Evolutionary conservation across 352 stramenopile species (phyloP), one percentile per base, ranked within the genome.

Genomic region (Pythium chondricola): DNA sequence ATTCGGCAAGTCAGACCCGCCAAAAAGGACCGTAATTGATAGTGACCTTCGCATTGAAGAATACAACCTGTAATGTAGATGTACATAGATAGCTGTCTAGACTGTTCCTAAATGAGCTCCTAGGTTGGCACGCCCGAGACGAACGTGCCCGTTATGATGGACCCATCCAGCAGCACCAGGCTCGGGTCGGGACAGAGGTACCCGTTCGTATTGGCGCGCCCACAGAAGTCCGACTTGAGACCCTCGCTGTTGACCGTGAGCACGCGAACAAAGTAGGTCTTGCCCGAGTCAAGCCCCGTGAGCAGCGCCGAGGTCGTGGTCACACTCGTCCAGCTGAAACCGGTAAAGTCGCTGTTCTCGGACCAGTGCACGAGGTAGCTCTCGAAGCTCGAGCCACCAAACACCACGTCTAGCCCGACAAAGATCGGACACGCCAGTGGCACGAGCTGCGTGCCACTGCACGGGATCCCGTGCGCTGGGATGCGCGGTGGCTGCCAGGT

Each of bases 331-430:
- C 90, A 90, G 33, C 78, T 81, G 17, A 69, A 66, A 45, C 80
- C 76, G 18, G 74, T 79, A 44, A 97, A 95, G 27, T 72, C 65
- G 30, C 60, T 79, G 16, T 56, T 72, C 13, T 62, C 61, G 0
- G 73, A 65, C 81, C 88, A 98, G 59, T 98, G 92, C n/a, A 98
- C 80, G 5, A 97, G 43, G 66, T 98, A 99, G 21, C 80, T 82
- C 55, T 87, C 77, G 14, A 98, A 83, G 31, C 67, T 73, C 31
- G 83, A 83, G 36, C 94, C 95, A 21, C 92, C 93, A 61, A 88
- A 88, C 6, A 95, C 91, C 29, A 91, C 86, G 57, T 97, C 97
- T 3, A 87, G 52, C 26, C 71, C 85, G 35, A 80, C 69, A 16
- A 77, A 68, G 32, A 75, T 45, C 1, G 78, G 75, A 40, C 81